Evolutionary conservation across 768 basidiomycete genomes (phyloP).

Genomic region (Mycena albidolilacea): DNA sequence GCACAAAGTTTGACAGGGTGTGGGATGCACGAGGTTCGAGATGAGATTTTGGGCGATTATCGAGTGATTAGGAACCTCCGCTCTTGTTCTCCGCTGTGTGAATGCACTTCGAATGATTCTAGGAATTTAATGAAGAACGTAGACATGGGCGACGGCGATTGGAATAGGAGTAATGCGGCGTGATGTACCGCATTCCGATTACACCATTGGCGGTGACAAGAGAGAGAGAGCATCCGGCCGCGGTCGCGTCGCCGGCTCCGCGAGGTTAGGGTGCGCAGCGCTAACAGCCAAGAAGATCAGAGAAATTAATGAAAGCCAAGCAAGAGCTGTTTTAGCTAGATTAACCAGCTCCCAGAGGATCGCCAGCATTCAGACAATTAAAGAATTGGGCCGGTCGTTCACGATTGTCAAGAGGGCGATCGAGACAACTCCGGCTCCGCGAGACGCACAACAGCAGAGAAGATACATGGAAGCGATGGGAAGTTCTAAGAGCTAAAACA

Average conservation of each 20-base stretch:
- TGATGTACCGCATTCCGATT: conserved; percentile 13
- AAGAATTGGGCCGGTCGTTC: neutral
- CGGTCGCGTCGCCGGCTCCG: conserved; percentile 26
- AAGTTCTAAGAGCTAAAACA: conserved; percentile 27
- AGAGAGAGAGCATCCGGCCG: neutral
- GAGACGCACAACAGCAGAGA: neutral
- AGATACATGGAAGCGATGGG: too few relatives aligned
- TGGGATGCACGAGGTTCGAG: conserved; percentile 16
- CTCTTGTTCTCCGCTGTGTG: conserved; percentile 6
- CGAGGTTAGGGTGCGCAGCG: conserved; percentile 9
- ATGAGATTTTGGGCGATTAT: conserved; percentile 18
- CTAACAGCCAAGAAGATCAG: conserved; percentile 8
- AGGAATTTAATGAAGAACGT: conserved; percentile 12
- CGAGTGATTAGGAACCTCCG: neutral
- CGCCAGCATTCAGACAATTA: neutral
- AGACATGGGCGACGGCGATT: conserved; percentile 7
- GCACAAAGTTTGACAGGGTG: conserved; percentile 16
- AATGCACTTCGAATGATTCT: conserved; percentile 13
- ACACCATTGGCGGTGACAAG: conserved; percentile 7
- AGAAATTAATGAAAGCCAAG: conserved; percentile 27
- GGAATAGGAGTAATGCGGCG: conserved; percentile 9
- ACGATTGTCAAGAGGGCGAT: neutral
- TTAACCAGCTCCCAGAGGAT: neutral
- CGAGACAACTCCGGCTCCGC: conserved; percentile 2
- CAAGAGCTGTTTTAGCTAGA: conserved; percentile 18